These are phyloP conservation scores for Scedosporium apiospermum DNA, from an alignment of 2,329 filamentous ascomycete species.

Conservation along the genomic window DNA sequence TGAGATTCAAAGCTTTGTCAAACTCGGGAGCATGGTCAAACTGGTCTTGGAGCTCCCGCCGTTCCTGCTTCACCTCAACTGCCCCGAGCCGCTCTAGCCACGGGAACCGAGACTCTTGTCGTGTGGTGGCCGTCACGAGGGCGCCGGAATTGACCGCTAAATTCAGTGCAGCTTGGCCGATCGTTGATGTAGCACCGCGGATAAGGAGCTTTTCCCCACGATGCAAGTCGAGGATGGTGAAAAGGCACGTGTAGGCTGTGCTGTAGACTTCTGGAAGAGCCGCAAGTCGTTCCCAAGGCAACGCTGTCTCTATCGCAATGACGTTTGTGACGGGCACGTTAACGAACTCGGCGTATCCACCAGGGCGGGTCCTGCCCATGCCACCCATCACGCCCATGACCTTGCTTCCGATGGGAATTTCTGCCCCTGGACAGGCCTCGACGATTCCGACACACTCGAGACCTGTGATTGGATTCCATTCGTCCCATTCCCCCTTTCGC, in stretches of 20 bases:
- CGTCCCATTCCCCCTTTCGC: conserved; percentile 30
- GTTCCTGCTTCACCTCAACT: conserved; percentile 16
- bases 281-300: conserved; percentile 27
- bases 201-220: conserved; percentile 25
- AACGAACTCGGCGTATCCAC: conserved; percentile 29
- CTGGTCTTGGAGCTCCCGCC: conserved; percentile 11
- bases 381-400: conserved; percentile 33
- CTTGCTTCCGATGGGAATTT: conserved; percentile 20
- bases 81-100: conserved; percentile 20
- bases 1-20: conserved; percentile 26
- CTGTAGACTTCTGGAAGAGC: conserved; percentile 29
- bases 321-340: conserved; percentile 23
- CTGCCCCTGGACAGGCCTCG: conserved; percentile 21
- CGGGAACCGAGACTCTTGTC: conserved; percentile 18
- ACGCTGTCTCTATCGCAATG: conserved; percentile 14
- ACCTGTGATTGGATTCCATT: conserved; percentile 26
- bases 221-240: conserved; percentile 23
- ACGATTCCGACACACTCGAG: conserved; percentile 33
- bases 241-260: conserved; percentile 28
- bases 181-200: conserved; percentile 28
- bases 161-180: conserved; percentile 27
- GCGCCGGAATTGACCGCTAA: conserved; percentile 20
- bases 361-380: conserved; percentile 25
- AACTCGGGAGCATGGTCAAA: conserved; percentile 15
- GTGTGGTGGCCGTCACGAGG: conserved; percentile 27